Evolutionary conservation across 2,329 filamentous ascomycete species (phyloP).

Genomic region (Scolecobasidium constrictum): DNA sequence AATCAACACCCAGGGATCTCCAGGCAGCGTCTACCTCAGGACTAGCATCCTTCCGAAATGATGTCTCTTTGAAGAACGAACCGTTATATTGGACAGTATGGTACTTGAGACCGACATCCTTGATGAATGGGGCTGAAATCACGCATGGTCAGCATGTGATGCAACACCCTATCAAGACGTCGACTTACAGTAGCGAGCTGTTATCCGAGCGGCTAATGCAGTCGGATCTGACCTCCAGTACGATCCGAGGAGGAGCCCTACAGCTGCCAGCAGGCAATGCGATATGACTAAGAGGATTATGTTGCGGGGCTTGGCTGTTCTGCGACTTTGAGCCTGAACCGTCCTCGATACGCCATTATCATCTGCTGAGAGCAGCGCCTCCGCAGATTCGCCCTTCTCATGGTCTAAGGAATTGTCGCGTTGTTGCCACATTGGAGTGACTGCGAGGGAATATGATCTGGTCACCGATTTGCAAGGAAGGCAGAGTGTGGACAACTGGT

Average conservation of each 20-base stretch:
- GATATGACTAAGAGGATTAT: neutral
- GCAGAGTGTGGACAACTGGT: neutral
- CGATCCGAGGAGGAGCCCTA: neutral
- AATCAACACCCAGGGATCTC: slow-evolving; percentile 40
- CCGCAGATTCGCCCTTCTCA: neutral
- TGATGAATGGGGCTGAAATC: slow-evolving; percentile 21
- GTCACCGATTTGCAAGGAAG: neutral
- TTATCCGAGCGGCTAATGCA: neutral
- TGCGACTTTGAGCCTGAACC: neutral
- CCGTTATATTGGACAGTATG: slow-evolving; percentile 41
- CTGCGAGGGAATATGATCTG: too few relatives aligned
- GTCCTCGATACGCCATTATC: neutral
- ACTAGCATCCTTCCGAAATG: slow-evolving; percentile 39
- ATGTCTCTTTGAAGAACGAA: slow-evolving; percentile 42
- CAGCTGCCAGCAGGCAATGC: slow-evolving; percentile 1
- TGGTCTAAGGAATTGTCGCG: neutral
- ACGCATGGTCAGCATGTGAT: neutral
- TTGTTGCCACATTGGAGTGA: neutral
- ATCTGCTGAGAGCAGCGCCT: neutral
- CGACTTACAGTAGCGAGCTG: slow-evolving; percentile 3
- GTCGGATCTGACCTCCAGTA: neutral
- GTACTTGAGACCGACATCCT: slow-evolving; percentile 32
- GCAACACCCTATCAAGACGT: neutral
- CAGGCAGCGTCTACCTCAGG: slow-evolving; percentile 49
- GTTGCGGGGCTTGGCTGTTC: neutral